Conservation (phyloP, 2,329 filamentous ascomycete genomes). For the Penicillium glabrum region DNA sequence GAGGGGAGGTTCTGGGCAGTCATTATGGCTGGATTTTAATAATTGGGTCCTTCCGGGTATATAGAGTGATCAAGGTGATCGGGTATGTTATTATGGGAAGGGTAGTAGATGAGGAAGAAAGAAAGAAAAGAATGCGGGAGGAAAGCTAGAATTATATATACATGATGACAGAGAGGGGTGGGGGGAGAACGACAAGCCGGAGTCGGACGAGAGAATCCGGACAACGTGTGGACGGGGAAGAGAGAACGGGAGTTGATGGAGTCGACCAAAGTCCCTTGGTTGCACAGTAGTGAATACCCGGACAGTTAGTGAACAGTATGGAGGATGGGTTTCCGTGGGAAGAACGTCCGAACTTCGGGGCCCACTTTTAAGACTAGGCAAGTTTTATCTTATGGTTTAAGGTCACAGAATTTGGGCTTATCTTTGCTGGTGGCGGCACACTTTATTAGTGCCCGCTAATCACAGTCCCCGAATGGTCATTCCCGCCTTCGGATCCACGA, state of each 20-base stretch:
- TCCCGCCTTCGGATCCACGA: slow-evolving; percentile 1
- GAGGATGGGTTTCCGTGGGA: slow-evolving; percentile 15
- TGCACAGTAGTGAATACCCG: slow-evolving; percentile 2
- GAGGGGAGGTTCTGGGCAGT: slow-evolving; percentile 77
- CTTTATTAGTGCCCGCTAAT: slow-evolving; percentile 15
- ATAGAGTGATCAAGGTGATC: slow-evolving; percentile 3
- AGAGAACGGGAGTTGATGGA: slow-evolving; percentile 6
- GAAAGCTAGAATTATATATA: slow-evolving; percentile 27
- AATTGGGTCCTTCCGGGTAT: slow-evolving; percentile 1
- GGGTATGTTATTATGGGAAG: slow-evolving; percentile 8
- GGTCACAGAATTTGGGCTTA: slow-evolving; percentile 36
- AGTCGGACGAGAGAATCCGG: slow-evolving; percentile 31
- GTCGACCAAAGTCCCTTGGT: slow-evolving; percentile 6
- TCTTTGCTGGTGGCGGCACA: slow-evolving; percentile 24
- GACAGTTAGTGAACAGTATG: slow-evolving; percentile 4
- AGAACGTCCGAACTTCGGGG: slow-evolving; percentile 36
- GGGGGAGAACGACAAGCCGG: slow-evolving; percentile 24
- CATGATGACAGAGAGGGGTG: not conserved
- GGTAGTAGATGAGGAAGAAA: slow-evolving; percentile 9
- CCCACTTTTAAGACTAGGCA: not conserved
- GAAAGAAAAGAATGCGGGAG: slow-evolving; percentile 13
- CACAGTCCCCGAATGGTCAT: not conserved
- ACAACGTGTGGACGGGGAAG: slow-evolving; percentile 12
- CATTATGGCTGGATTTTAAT: slow-evolving; percentile 25
- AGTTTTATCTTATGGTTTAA: slow-evolving; percentile 35